Conservation (phyloP, 1,284 basidiomycete species). For the Dichomitus squalens region DNA sequence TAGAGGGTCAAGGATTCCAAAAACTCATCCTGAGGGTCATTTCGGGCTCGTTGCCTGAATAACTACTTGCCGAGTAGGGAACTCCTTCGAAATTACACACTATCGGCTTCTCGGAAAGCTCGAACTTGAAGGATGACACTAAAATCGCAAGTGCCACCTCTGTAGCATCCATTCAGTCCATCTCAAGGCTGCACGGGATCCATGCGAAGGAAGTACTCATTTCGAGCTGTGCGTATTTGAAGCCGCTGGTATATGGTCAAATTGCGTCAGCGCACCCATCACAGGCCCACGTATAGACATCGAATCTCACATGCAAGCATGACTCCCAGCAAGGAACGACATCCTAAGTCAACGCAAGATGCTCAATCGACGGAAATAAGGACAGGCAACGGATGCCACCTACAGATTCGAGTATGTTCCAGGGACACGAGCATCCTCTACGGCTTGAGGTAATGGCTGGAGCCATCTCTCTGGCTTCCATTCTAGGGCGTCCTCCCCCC, state of each 20-base stretch:
- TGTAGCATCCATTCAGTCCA: background rate
- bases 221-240: constrained; percentile 19
- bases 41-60: constrained; percentile 18
- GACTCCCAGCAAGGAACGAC: constrained; percentile 36
- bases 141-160: constrained; percentile 19
- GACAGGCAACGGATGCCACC: background rate
- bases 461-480: constrained; percentile 45
- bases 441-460: constrained; percentile 19
- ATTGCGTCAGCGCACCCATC: background rate
- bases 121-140: constrained; percentile 17
- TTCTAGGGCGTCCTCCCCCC: constrained; percentile 57
- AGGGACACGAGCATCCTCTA: constrained; percentile 24
- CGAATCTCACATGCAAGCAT: constrained; percentile 34
- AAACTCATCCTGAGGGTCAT: constrained; percentile 21
- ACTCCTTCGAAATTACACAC: constrained; percentile 26
- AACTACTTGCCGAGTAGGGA: constrained; percentile 20
- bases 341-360: constrained; percentile 25
- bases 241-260: constrained; percentile 5
- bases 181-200: background rate
- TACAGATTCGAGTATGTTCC: constrained; percentile 28
- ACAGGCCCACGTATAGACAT: too few relatives aligned
- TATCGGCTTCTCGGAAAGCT: constrained; percentile 14
- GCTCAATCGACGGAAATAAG: too few relatives aligned
- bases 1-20: too few relatives aligned
- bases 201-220: constrained; percentile 5